Evolutionary conservation across 2,329 filamentous ascomycete genomes (phyloP), one percentile per base, ranked within the genome.

Genomic region (Penicillium sp.): DNA sequence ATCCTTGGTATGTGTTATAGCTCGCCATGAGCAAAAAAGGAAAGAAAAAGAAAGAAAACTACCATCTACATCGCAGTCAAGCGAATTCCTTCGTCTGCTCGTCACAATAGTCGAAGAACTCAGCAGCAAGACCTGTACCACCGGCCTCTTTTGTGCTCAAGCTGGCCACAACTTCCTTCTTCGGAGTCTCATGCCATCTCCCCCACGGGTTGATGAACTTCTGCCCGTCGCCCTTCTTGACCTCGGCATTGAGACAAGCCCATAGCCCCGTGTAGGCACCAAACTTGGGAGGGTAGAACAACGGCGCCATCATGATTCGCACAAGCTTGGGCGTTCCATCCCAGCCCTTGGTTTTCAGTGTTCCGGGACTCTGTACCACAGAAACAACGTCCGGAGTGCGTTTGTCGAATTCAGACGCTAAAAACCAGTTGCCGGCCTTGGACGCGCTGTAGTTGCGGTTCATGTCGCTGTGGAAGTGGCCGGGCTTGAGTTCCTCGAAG

Each of bases 391-490:
- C 58, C 2, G 28, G 35, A 42, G 59, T 33, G 5, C 48, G 28
- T 5, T 55, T 45, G 23, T 67, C 69, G 51, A 70, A 66, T 38
- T 72, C 71, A 1, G 59, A 57, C 1, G 65, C 66, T 8, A 73
- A 63, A 47, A 74, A 63, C 66, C 66, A 74, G 30, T 66, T 71
- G 2, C 71, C 72, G 0, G 65, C 64, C 57, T 77, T 78, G 45
- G 69, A 73, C 6, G 40, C 26, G 9, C 26, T 47, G 28, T 53
- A 53, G 42, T 53, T 53, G 40, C 28, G 42, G 0, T 65, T 61
- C 21, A 61, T 65, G 59, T 75, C 67, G 26, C 61, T 74, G 12
- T 60, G 56, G 20, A 46, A 33, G 4, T 58, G 58, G 23, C 40
- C 48, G 5, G 16, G 11, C n/a, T 60, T 56, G 23, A 66, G 51